Evolutionary conservation across 768 basidiomycete species (phyloP), one percentile per base, ranked within the genome.

Genomic region (Auricularia auricula-judae): DNA sequence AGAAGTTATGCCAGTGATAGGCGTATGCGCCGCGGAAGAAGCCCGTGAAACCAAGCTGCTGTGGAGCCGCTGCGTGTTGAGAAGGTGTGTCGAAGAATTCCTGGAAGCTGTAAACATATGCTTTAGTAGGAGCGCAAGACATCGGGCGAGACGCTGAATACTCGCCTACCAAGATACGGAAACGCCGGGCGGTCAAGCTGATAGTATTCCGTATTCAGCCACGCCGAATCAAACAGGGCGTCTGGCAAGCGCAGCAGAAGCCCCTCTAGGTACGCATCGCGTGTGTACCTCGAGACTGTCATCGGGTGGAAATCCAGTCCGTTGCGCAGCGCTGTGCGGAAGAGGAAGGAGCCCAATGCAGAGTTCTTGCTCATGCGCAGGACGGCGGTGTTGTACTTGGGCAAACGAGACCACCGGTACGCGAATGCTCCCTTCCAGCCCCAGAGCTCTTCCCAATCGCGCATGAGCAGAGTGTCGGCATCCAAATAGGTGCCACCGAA

Each of bases 381-480:
- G 11, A 98, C 93, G 2, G 97, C 95, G 12, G 96, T 98, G 79
- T 98, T 98, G 75, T 98, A 98, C 73, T 88, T 91, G 71, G 89
- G 85, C 67, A 95, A 78, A 60, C 92, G 86, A 23, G 90, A 92
- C 96, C 96, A 99, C 2, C 96, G 82, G 74, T 98, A 98, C 7
- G 96, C 95, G 70, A 97, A 99, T 18, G 94, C 93, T 44, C 95
- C 95, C 70, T 88, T 86, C 88, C 91, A 97, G 35, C 92, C 93
- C 93, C 93, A 98, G 4, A 99, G 79, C 69, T 98, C 96, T 72
- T 97, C 95, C 97, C 97, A 99, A 71, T 99, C 96, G 23, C 97
- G 88, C 36, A 99, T 76, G 69, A 99, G 86, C 67, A 99, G 85
- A 8, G 93, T 98, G 73, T 98, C 97, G 10, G 95, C 94, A 71